Conservation (phyloP, 2,329 filamentous ascomycete genomes). For the Cercospora sp. region DNA sequence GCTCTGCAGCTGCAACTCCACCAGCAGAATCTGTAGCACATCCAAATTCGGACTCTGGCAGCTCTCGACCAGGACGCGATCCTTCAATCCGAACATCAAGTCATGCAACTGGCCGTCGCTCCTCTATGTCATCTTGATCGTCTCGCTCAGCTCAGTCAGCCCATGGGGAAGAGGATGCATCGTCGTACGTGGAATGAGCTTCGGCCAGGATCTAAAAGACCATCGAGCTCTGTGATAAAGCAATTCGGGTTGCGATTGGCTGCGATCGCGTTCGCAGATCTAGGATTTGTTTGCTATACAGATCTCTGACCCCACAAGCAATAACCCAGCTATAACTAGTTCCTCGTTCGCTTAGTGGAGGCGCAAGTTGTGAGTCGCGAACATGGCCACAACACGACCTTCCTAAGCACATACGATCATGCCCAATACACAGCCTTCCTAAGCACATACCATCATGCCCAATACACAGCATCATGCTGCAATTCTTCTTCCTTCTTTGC, state of each 20-base stretch:
- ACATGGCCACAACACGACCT: neutral
- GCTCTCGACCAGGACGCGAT: neutral
- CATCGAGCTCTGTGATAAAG: neutral
- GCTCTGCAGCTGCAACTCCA: neutral
- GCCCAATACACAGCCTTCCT: rapidly evolving
- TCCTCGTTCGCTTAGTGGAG: too few relatives aligned
- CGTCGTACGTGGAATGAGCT: neutral
- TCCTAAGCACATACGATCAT: neutral
- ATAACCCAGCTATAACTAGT: neutral
- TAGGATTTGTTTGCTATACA: neutral
- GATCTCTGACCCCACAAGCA: neutral
- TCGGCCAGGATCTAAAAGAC: neutral
- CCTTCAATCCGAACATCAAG: neutral
- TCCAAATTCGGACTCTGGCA: neutral
- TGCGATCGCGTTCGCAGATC: neutral
- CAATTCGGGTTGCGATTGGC: rapidly evolving
- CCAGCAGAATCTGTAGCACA: neutral
- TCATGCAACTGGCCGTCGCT: neutral
- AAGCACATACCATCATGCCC: neutral
- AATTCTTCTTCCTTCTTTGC: neutral
- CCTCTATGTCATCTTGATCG: neutral
- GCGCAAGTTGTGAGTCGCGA: neutral
- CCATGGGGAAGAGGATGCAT: neutral
- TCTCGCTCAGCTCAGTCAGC: neutral
- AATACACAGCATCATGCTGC: neutral